Evolutionary conservation across 2,329 filamentous ascomycete species (phyloP).

Genomic region (Sporothrix brasiliensis): DNA sequence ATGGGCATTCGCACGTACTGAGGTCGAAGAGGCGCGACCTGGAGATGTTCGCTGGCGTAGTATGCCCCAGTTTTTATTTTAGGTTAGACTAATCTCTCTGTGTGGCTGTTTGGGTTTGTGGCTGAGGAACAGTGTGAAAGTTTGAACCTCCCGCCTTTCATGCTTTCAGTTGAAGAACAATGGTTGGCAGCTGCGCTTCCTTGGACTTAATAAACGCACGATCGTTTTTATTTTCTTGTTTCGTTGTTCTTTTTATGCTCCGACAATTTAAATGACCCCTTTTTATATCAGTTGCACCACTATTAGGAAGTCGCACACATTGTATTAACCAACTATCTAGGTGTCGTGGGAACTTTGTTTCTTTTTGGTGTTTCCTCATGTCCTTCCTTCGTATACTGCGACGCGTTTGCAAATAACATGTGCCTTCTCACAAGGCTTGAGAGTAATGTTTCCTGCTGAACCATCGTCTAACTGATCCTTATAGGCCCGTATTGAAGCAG

Average conservation of each 20-base stretch:
- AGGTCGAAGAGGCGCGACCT: constrained; percentile 10
- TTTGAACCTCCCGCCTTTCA: not conserved
- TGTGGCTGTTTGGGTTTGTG: constrained; percentile 8
- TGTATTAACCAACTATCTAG: constrained; percentile 9
- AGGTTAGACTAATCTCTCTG: not conserved
- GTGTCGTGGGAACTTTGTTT: constrained; percentile 9
- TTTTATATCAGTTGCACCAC: not conserved
- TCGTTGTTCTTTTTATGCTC: not conserved
- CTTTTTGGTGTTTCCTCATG: not conserved
- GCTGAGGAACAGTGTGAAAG: not conserved
- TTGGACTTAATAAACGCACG: not conserved
- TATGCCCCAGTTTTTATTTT: constrained; percentile 6
- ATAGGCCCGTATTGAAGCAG: not conserved
- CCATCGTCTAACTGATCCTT: not conserved
- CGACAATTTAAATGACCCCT: not conserved
- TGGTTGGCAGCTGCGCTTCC: no score
- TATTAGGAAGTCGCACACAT: not conserved
- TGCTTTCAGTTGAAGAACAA: not conserved
- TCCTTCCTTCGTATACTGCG: no score
- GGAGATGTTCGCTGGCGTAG: not conserved
- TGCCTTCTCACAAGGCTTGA: not conserved
- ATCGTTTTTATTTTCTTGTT: not conserved
- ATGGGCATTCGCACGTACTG: not conserved
- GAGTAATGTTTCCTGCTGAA: not conserved
- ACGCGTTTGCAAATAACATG: not conserved